Base-by-base conservation (phyloP, 352 stramenopile species). In the Phytopythium aichiense region DNA sequence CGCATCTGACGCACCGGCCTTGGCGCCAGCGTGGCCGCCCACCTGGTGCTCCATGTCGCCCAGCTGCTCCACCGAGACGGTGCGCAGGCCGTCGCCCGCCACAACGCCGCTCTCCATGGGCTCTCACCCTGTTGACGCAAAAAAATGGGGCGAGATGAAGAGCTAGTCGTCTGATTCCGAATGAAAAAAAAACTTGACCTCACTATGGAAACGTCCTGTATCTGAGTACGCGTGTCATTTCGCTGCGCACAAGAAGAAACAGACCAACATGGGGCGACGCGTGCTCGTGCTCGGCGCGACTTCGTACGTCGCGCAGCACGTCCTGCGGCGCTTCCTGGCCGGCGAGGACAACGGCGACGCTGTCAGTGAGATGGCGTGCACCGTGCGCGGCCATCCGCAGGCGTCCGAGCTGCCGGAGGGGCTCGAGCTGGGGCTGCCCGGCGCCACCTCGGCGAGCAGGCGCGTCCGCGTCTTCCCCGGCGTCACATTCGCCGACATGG, bases 41-140 rank as follows among this genome's bases (percentile, higher is more conserved):
- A 94, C 85, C 74, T 94, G 85, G 60, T 92, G 85, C 58, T 64
- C 58, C 79, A 91, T 91, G 55, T 73, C 58, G 56, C 60, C 69
- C 49, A 89, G 87, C 50, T 48, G 28, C 2, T 48, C 53, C n/a
- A 57, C 22, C 1, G 30, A 25, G 50, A 30, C 50, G 52, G 43
- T 38, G 58, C 35, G 30, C 61, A 20, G 13, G 66, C 51, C 33
- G 53, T 33, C 38, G 63, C 69, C 20, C 56, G 28, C 20, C n/a
- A 30, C 7, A 6, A 18, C 48, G 11, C 5, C 25, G 40, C 16
- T 13, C 42, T 28, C 42, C 42, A 49, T 49, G 20, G 20, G n/a
- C 16, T 45, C 20, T 22, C 20, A 8, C 40, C 40, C 46, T 18
- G n/a, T 23, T 11, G 46, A 16, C 11, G 13, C 23, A 54, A 33